Evolutionary conservation across 768 basidiomycete genomes (phyloP).

Genomic region (Xerocomus spinulosus): DNA sequence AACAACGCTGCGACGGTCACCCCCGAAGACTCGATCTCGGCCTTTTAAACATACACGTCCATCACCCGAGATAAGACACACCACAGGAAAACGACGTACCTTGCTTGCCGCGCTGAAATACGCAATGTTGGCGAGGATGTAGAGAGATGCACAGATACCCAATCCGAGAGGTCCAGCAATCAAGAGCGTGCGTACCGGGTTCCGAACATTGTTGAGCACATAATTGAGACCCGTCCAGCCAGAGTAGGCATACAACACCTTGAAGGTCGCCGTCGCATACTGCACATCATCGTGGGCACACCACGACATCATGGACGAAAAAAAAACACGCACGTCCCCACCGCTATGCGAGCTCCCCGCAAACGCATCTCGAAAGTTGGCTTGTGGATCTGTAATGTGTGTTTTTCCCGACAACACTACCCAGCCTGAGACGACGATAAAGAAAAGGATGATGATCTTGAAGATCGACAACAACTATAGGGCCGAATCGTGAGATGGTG

Average conservation of each 20-base stretch:
- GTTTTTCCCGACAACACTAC: conserved; percentile 58
- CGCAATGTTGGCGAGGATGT: conserved; percentile 54
- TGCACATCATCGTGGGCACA: conserved; percentile 14
- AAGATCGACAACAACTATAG: conserved; percentile 44
- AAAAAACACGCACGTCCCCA: conserved; percentile 35
- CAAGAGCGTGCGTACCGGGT: conserved; percentile 57
- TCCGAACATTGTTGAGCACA: conserved; percentile 56
- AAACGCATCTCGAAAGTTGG: conserved; percentile 56
- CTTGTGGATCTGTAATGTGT: conserved; percentile 50
- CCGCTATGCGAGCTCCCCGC: conserved; percentile 50
- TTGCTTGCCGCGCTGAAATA: conserved; percentile 43
- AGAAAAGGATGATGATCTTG: conserved; percentile 51
- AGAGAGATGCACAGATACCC: conserved; percentile 48
- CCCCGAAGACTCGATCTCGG: conserved; percentile 44
- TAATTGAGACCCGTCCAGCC: conserved; percentile 59
- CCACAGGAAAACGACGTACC: too few relatives aligned
- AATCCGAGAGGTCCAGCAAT: conserved; percentile 58
- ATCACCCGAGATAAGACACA: not conserved
- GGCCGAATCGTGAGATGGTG: conserved; percentile 8
- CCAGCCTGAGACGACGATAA: conserved; percentile 55
- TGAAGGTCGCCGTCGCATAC: conserved; percentile 61
- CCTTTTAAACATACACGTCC: conserved; percentile 14
- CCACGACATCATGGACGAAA: not conserved
- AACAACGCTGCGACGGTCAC: conserved; percentile 59
- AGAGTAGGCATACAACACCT: conserved; percentile 44